phyloP scores from a whole-genome alignment of 148 eudicot species.

The Rhododendron molle region DNA sequence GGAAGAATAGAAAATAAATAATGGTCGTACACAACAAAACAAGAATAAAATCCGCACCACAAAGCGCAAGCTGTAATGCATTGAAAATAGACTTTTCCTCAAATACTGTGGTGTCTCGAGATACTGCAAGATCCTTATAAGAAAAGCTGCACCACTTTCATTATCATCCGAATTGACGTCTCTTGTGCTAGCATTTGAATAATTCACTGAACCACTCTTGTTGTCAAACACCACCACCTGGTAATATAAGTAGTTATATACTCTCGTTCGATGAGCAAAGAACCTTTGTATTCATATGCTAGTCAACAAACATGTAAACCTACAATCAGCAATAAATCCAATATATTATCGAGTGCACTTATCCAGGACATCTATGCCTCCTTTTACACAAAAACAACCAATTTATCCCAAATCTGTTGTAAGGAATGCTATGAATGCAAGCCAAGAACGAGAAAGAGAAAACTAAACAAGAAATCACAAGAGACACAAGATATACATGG shows the following conservation, averaged over 20 bases:
- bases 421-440: no score
- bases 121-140: constrained; percentile 70
- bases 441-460: no score
- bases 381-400: not conserved
- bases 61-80: constrained; percentile 68
- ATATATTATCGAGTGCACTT: not conserved
- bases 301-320: not conserved
- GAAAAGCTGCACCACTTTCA: constrained; percentile 80
- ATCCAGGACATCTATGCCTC: not conserved
- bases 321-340: not conserved
- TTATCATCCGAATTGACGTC: constrained; percentile 36
- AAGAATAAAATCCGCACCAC: constrained; percentile 50
- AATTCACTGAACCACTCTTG: constrained; percentile 37
- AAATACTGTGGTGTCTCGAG: constrained; percentile 97
- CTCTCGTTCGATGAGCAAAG: not conserved
- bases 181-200: constrained; percentile 25
- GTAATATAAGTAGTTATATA: constrained; percentile 10
- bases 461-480: no score
- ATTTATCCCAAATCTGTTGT: not conserved
- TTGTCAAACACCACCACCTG: constrained; percentile 89
- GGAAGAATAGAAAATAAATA: not conserved
- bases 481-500: no score
- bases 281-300: not conserved
- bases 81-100: constrained; percentile 64
- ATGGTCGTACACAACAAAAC: not conserved